phyloP scores from a whole-genome alignment of 176 grass and related monocot genomes.

The Triticum dicoccoides region DNA sequence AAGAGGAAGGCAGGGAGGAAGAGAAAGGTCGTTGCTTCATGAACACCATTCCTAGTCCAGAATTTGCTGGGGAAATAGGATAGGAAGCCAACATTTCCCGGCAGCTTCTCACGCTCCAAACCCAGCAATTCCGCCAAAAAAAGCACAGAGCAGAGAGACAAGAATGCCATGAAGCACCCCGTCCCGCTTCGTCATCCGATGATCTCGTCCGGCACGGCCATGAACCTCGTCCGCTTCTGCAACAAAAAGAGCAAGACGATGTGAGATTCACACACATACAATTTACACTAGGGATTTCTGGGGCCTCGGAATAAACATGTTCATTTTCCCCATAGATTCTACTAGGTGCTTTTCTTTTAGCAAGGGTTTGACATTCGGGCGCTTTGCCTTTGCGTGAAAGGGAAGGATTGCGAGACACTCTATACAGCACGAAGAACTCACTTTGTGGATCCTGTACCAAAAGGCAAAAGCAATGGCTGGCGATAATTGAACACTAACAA shows the following conservation, averaged over 20 bases:
- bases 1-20: background rate
- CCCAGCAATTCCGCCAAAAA: conserved; percentile 25
- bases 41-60: background rate
- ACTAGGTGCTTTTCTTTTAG: background rate
- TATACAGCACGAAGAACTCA: too few relatives aligned
- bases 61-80: conserved; percentile 44
- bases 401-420: background rate
- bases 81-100: conserved; percentile 55
- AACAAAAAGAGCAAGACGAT: background rate
- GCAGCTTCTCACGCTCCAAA: conserved; percentile 74
- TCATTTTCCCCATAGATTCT: background rate
- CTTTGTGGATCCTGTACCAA: background rate
- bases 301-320: background rate
- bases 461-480: background rate
- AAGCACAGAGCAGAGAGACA: background rate
- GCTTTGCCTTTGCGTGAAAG: background rate
- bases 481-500: background rate
- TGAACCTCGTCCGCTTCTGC: conserved; percentile 88
- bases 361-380: background rate
- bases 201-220: conserved; percentile 74
- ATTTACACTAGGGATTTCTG: background rate
- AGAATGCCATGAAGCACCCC: background rate
- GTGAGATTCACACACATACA: background rate
- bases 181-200: conserved; percentile 39
- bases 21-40: too few relatives aligned